Base-by-base conservation (phyloP, 176 grass and related monocot species). In the Musa itinerans region DNA sequence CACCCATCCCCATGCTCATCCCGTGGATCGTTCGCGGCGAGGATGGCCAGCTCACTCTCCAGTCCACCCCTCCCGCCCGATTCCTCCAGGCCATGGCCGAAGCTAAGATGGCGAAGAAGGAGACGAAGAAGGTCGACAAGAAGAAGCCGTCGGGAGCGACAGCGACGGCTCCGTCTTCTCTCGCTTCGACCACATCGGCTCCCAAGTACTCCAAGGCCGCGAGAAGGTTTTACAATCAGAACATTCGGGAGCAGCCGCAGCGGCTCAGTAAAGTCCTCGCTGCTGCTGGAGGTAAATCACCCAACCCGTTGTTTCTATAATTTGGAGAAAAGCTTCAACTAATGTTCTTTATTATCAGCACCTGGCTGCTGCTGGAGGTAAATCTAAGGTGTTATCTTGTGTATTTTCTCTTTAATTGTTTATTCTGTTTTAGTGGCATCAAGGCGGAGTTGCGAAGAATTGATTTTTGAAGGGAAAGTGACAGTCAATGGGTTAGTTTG, bases 401-500 rank as follows among this genome's bases (percentile, higher is more conserved):
- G 2, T 73, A 2, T 27, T 67, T 50, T 63, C 17, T 21, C 1
- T 74, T 20, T 51, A 26, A 34, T 77, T 82, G 29, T 23, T 78
- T 54, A 21, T 25, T 26, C 72, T 78, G 67, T 89, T 76, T 14
- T 52, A 98, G 94, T 93, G 81, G 94, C 94, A 72, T 98, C 94
- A 27, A 91, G 94, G 73, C 88, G 94, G 79, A 91, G 29, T 52
- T 81, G 90, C 17, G 94, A 98, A 81, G 90, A 98, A 77, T 79
- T 98, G 62, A 91, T 98, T 58, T 98, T 98, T 81, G 85, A 93
- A 87, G 94, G 90, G 69, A 98, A 98, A 86, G 94, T 98, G 22
- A 89, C 94, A 69, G 90, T 98, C 83, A 93, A 98, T 78, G 94
- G 94, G 58, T 85, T 82, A 77, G 75, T 91, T 62, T 98, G 94